These are phyloP conservation scores for Pythium guiyangense DNA, from an alignment of 352 stramenopile genomes.

Conservation along the genomic window DNA sequence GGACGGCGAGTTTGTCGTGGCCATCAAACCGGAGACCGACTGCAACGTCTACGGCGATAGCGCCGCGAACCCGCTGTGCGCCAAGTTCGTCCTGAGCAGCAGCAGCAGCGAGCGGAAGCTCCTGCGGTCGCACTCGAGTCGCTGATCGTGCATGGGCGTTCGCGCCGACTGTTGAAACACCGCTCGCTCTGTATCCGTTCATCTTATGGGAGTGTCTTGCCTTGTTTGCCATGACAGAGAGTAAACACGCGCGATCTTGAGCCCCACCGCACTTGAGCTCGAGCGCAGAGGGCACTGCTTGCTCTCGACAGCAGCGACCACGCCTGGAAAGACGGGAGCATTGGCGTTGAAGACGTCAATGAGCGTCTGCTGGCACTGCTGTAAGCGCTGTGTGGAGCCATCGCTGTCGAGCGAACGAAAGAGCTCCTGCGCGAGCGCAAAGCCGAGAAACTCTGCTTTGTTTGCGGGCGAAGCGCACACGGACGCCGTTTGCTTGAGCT, in stretches of 20 bases:
- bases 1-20: slow-evolving; percentile 47
- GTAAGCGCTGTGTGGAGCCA: slow-evolving; percentile 4
- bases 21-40: slow-evolving; percentile 51
- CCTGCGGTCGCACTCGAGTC: too few species aligned
- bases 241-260: not conserved
- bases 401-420: slow-evolving; percentile 7
- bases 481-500: too few species aligned
- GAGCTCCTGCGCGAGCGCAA: too few species aligned
- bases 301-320: slow-evolving; percentile 33
- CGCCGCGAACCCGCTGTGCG: slow-evolving; percentile 23
- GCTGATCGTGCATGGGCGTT: too few species aligned
- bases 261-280: not conserved
- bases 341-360: slow-evolving; percentile 46
- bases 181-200: too few species aligned
- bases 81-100: slow-evolving; percentile 26
- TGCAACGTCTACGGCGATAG: slow-evolving; percentile 31
- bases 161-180: too few species aligned
- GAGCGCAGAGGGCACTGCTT: slow-evolving; percentile 3
- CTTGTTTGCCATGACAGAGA: too few species aligned
- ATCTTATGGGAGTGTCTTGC: too few species aligned
- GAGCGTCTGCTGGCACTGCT: slow-evolving; percentile 14
- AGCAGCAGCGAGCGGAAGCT: not conserved
- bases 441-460: too few species aligned
- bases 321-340: slow-evolving; percentile 22
- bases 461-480: too few species aligned